These are phyloP conservation scores for Naganishia sp. DNA, from an alignment of 1,284 basidiomycete species.

Conservation along the genomic window DNA sequence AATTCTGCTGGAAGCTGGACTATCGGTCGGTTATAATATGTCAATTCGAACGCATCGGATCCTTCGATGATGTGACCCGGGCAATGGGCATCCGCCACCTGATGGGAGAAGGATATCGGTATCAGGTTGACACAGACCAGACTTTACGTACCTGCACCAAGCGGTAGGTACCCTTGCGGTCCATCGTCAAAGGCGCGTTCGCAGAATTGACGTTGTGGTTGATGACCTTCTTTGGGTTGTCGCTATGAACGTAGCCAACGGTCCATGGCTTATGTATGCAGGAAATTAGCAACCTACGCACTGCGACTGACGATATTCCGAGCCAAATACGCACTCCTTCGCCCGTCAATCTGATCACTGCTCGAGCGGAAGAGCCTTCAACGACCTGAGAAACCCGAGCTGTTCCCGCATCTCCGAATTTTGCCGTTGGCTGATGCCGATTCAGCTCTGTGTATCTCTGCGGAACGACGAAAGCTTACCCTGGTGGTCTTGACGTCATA, in stretches of 20 bases:
- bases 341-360: conserved; percentile 81
- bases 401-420: conserved; percentile 67
- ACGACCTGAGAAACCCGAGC: conserved; percentile 67
- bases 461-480: conserved; percentile 53
- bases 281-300: not conserved
- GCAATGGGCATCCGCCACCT: conserved; percentile 82
- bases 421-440: conserved; percentile 71
- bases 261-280: conserved; percentile 69
- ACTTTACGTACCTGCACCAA: conserved; percentile 63
- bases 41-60: conserved; percentile 68
- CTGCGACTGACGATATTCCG: conserved; percentile 10
- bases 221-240: conserved; percentile 57
- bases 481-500: conserved; percentile 84
- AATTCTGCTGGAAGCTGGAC: conserved; percentile 55
- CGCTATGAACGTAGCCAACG: conserved; percentile 68
- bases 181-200: conserved; percentile 71
- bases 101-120: conserved; percentile 11
- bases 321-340: conserved; percentile 64
- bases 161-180: conserved; percentile 72
- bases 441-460: conserved; percentile 5
- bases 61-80: conserved; percentile 68
- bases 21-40: conserved; percentile 70
- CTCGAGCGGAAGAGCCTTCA: conserved; percentile 70
- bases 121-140: conserved; percentile 3
- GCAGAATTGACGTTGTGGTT: conserved; percentile 61